These are phyloP conservation scores for Oemleria cerasiformis DNA, from an alignment of 306 rosid genomes.

Conservation along the genomic window DNA sequence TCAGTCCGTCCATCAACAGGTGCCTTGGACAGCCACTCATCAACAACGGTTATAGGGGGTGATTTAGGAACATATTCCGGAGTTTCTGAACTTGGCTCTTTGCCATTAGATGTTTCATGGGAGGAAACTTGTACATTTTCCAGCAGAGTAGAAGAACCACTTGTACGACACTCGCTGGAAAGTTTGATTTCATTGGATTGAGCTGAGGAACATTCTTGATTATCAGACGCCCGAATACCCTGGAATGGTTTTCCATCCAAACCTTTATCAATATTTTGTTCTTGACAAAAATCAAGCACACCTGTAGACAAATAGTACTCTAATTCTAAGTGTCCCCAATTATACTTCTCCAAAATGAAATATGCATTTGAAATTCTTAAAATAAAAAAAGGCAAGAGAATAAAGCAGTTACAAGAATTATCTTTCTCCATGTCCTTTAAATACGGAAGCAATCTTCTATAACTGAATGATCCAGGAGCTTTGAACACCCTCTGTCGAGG, in stretches of 20 bases:
- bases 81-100: conserved; percentile 20
- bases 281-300: conserved; percentile 10
- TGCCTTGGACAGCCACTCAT: conserved; percentile 16
- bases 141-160: conserved; percentile 26
- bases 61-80: conserved; percentile 14
- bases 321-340: conserved; percentile 16
- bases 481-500: conserved; percentile 62
- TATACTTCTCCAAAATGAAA: not conserved
- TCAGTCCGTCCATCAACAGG: conserved; percentile 17
- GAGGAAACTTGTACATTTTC: conserved; percentile 26
- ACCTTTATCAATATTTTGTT: conserved; percentile 20
- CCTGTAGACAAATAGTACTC: conserved; percentile 31
- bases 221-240: conserved; percentile 1
- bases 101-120: conserved; percentile 24
- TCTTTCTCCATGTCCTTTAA: conserved; percentile 34
- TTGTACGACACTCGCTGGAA: conserved; percentile 12
- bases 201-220: conserved; percentile 1
- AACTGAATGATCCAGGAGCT: conserved; percentile 69
- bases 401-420: conserved; percentile 34
- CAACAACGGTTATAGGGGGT: not conserved
- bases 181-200: conserved; percentile 1
- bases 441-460: conserved; percentile 67
- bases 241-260: conserved; percentile 12
- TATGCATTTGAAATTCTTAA: not conserved
- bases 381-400: not conserved